Percentiles rank a stretch among this genome's conserved stretches.
Conservation (phyloP, 305 asterid species). For the Fraxinus nigra region DNA sequence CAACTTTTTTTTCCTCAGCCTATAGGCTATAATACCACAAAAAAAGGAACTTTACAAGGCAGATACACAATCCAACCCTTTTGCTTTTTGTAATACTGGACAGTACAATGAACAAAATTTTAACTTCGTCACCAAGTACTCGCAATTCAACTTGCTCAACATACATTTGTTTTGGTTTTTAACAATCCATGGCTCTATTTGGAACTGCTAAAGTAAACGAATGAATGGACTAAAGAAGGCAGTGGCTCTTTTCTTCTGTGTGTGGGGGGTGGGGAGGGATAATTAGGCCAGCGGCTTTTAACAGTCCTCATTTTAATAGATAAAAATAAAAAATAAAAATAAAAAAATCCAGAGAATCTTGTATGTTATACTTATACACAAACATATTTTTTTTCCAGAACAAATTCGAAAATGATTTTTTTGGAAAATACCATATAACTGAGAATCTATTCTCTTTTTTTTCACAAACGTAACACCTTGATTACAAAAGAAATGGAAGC, state of each 20-base stretch:
- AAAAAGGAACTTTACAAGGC: too few species aligned
- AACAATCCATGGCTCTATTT: neutral
- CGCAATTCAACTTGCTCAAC: neutral
- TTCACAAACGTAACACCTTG: constrained; percentile 34
- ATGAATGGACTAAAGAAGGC: neutral
- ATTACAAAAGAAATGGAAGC: constrained; percentile 30
- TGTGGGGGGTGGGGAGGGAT: neutral
- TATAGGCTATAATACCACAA: too few species aligned
- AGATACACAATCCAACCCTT: too few species aligned
- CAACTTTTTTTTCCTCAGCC: too few species aligned
- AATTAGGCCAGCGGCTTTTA: neutral
- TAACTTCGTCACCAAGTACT: neutral
- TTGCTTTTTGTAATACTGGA: too few species aligned
- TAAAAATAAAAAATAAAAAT: neutral
- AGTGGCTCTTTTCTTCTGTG: neutral
- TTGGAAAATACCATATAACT: neutral
- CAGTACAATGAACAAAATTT: neutral
- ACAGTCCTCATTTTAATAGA: neutral
- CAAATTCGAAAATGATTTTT: neutral
- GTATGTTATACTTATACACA: neutral
- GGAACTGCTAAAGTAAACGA: too few species aligned
- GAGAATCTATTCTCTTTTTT: constrained; percentile 27
- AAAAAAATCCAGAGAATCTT: neutral
- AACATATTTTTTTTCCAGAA: neutral
- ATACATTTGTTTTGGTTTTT: neutral